Evolutionary conservation across 139 green algal species (phyloP).

Genomic region (Chlamydomonas sphaeroides): DNA sequence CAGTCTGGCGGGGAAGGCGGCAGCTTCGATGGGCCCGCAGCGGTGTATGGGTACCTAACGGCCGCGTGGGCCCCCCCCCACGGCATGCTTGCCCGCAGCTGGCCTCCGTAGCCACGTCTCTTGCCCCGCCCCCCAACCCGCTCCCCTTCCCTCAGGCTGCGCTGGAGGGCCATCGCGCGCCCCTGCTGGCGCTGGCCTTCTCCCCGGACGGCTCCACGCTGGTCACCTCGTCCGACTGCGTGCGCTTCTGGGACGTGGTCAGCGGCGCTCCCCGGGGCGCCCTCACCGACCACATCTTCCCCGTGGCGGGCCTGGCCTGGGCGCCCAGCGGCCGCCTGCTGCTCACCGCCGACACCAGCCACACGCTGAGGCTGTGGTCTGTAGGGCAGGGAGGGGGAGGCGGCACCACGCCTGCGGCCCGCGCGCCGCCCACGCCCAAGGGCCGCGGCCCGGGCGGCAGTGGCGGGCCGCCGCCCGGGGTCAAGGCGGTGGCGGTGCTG

Average conservation of each 20-base stretch:
- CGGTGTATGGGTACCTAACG: no score
- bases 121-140: no score
- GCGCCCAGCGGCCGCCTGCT: conserved; percentile 1
- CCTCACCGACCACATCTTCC: conserved; percentile 42
- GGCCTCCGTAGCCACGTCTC: no score
- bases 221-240: conserved; percentile 22
- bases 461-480: neutral
- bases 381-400: neutral
- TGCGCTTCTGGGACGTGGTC: conserved; percentile 23
- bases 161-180: conserved; percentile 19
- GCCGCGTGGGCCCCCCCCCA: no score
- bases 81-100: no score
- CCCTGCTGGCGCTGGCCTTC: conserved; percentile 2
- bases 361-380: conserved; percentile 21
- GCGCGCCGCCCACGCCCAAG: conserved; percentile 8
- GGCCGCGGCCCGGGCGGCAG: neutral
- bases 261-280: conserved; percentile 14
- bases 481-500: conserved; percentile 1
- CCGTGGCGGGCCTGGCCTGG: conserved; percentile 24
- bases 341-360: conserved; percentile 23
- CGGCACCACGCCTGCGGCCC: neutral
- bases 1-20: no score
- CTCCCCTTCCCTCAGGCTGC: neutral
- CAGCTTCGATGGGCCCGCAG: no score
- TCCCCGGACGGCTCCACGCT: neutral